A percentile compares a stretch with the other conserved stretches of the same genome.
These are phyloP conservation scores for Fusarium beomiforme DNA, from an alignment of 2,329 filamentous ascomycete genomes.

Conservation along the genomic window DNA sequence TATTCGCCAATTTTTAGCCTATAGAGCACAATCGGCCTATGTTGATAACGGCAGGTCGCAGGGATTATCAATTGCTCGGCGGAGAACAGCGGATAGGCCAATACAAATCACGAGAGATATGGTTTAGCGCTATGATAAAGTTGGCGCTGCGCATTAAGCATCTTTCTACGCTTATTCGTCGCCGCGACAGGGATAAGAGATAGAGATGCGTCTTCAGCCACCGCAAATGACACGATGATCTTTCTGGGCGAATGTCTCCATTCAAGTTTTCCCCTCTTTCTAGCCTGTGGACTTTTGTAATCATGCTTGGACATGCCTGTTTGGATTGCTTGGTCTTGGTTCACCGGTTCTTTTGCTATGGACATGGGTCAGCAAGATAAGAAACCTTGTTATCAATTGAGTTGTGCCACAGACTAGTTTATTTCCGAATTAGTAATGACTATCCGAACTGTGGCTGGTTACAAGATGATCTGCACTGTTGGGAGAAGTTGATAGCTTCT, in stretches of 20 bases:
- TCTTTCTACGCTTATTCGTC: constrained; percentile 34
- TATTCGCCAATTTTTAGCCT: constrained; percentile 19
- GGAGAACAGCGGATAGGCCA: background rate
- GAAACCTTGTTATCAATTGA: constrained; percentile 13
- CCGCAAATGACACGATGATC: constrained; percentile 8
- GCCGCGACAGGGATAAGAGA: constrained; percentile 11
- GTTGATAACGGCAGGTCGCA: constrained; percentile 44
- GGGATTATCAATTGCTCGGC: background rate
- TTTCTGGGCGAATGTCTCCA: background rate
- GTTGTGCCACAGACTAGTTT: constrained; percentile 14
- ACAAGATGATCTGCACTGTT: constrained; percentile 1
- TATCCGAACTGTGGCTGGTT: constrained; percentile 2
- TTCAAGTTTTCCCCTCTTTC: constrained; percentile 10
- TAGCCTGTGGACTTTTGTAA: background rate
- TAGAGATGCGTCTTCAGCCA: constrained; percentile 2
- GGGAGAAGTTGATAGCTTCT: background rate
- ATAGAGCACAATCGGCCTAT: too few relatives aligned
- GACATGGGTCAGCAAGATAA: constrained; percentile 19
- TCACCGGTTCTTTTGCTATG: constrained; percentile 15
- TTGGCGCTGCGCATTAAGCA: constrained; percentile 21
- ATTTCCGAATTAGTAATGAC: background rate
- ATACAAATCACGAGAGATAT: background rate
- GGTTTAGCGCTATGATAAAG: background rate
- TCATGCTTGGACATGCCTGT: background rate
- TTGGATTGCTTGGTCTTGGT: background rate